These are phyloP conservation scores for Venustampulla echinocandica DNA, from an alignment of 495 filamentous ascomycete genomes.

Conservation along the genomic window DNA sequence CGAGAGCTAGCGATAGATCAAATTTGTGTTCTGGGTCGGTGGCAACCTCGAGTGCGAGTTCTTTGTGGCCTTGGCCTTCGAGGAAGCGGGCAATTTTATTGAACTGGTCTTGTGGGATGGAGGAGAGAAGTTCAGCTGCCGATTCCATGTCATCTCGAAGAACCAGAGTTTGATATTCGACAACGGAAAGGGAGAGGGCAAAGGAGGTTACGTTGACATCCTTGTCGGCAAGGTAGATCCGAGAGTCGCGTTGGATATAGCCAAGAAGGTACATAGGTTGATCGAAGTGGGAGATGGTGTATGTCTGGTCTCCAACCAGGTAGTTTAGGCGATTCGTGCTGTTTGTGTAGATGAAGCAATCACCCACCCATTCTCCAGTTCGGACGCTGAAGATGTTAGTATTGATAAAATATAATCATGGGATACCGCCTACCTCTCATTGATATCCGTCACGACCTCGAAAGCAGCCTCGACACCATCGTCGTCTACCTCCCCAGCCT, in stretches of 20 bases:
- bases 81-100: conserved; percentile 98
- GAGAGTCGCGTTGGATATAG: conserved; percentile 87
- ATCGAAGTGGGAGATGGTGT: conserved; percentile 98
- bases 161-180: conserved; percentile 95
- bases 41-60: conserved; percentile 89
- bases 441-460: conserved; percentile 89
- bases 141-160: conserved; percentile 92
- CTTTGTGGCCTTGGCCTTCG: conserved; percentile 94
- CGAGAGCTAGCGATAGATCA: conserved; percentile 78
- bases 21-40: conserved; percentile 96
- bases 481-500: conserved; percentile 76
- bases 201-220: conserved; percentile 88
- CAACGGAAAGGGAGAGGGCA: conserved; percentile 82
- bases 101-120: conserved; percentile 81
- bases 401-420: neutral
- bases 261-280: conserved; percentile 89
- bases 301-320: conserved; percentile 94
- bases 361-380: conserved; percentile 96
- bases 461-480: conserved; percentile 98
- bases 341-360: conserved; percentile 98
- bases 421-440: conserved; percentile 54
- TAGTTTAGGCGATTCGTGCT: conserved; percentile 95
- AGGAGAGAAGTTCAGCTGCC: conserved; percentile 72
- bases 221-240: conserved; percentile 91
- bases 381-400: conserved; percentile 49